Evolutionary conservation across 768 basidiomycete genomes (phyloP).

Genomic region (Leccinum rimulosum): DNA sequence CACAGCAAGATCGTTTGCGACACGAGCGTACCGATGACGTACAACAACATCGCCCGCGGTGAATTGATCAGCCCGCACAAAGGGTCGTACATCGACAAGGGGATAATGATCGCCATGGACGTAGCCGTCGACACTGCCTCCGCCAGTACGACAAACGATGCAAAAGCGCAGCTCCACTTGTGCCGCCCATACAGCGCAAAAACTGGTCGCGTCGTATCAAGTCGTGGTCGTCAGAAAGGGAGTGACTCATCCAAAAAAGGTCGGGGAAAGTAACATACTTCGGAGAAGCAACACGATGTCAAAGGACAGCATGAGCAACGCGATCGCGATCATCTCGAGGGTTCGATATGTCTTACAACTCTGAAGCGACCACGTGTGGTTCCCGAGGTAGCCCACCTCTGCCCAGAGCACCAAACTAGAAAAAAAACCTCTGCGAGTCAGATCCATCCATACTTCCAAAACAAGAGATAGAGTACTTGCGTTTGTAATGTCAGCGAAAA

Average conservation of each 20-base stretch:
- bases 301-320: slow-evolving; percentile 15
- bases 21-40: slow-evolving; percentile 7
- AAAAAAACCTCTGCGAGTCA: neutral
- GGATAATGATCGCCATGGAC: slow-evolving; percentile 1
- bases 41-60: slow-evolving; percentile 7
- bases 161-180: slow-evolving; percentile 1
- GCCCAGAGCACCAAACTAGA: neutral
- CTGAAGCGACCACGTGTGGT: neutral
- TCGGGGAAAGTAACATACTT: slow-evolving; percentile 13
- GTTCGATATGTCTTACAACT: slow-evolving; percentile 14
- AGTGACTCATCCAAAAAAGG: neutral
- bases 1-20: slow-evolving; percentile 20
- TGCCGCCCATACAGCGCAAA: slow-evolving; percentile 16
- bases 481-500: slow-evolving; percentile 14
- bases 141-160: slow-evolving; percentile 4
- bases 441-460: neutral
- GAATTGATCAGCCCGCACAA: slow-evolving; percentile 8
- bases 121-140: slow-evolving; percentile 8
- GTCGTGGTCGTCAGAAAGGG: neutral
- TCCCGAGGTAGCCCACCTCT: neutral
- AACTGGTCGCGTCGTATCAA: slow-evolving; percentile 9
- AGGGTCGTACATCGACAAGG: slow-evolving; percentile 12
- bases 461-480: slow-evolving; percentile 2
- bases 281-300: slow-evolving; percentile 22
- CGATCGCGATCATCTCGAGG: slow-evolving; percentile 12